Base-by-base conservation (phyloP, 805 yeast genomes). In the Myxozyma sirexii region DNA sequence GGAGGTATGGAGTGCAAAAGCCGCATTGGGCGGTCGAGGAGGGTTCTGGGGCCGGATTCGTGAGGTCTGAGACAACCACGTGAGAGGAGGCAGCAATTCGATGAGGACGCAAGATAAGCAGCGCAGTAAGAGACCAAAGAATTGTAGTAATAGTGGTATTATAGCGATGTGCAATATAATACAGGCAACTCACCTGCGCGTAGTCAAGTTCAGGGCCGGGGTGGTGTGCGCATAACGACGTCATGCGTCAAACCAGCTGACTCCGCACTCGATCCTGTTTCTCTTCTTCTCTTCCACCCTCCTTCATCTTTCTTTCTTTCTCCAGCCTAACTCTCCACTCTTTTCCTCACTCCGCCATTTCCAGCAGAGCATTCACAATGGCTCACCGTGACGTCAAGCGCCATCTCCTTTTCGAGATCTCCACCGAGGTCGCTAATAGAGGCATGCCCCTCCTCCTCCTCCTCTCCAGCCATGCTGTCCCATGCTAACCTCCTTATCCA, bases 381-480 rank as follows among this genome's bases (percentile, higher is more conserved):
- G 56, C 59, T 31, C 87, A 90, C 77, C 83, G 98, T 76, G 97
- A 90, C 78, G 85, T 93, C 63, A 84, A 87, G 69, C 86, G 89
- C 73, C 97, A 90, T 72, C 79, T 92, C 56, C 81, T 94, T 51
- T 91, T 93, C 71, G 99, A 93, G 77, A 87, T 90, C 46, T 96
- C 98, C 63, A 93, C 99, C 1, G 99, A 93, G 74, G 97, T 93
- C 53, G 98, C 98, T 69, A 92, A 94, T 78, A 81, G 67, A 60
- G 68, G 68, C 64, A 13, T 0, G 59, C 33, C 21, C 44, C 35
- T 23, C 39, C 43, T 17, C 38, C 21, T 4, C 43, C 41, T 38
- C 23, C 6, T 26, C 39, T 10, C 29, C 41, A 15, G 3, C 47
- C 13, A 15, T 39, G 19, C 13, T 1, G 4, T 15, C 42, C 29